Evolutionary conservation across 1,284 basidiomycete genomes (phyloP).

Genomic region (Cystobasidiaceae sp.): DNA sequence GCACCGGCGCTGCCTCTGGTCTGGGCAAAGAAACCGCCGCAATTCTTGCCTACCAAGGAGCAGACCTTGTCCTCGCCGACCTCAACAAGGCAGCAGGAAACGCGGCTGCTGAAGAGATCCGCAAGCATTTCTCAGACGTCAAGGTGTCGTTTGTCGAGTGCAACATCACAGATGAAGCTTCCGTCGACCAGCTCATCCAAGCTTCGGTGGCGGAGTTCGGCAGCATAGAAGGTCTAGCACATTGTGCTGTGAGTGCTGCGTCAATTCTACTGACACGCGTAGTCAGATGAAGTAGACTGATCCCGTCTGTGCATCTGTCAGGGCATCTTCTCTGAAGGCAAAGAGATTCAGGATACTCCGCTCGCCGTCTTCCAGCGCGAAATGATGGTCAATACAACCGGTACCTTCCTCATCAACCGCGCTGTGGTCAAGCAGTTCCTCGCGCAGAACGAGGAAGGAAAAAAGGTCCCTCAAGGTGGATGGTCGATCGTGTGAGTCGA

Average conservation of each 20-base stretch:
- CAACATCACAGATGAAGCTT: slow-evolving; percentile 21
- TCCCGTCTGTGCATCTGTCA: neutral
- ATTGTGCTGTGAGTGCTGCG: slow-evolving; percentile 13
- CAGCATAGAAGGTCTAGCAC: slow-evolving; percentile 22
- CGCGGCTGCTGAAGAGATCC: slow-evolving; percentile 3
- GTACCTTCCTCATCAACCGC: slow-evolving; percentile 30
- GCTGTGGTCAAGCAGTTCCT: slow-evolving; percentile 14
- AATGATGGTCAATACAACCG: slow-evolving; percentile 28
- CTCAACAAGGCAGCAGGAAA: slow-evolving; percentile 17
- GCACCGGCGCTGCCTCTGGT: slow-evolving; percentile 28
- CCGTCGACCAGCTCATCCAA: slow-evolving; percentile 12
- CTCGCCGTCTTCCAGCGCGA: slow-evolving; percentile 22
- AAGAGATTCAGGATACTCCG: slow-evolving; percentile 18
- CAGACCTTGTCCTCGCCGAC: slow-evolving; percentile 17
- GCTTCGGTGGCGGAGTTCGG: neutral
- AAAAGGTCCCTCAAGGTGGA: slow-evolving; percentile 19
- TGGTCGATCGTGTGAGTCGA: slow-evolving; percentile 28
- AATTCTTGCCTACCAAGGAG: slow-evolving; percentile 28
- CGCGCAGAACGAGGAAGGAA: slow-evolving; percentile 17
- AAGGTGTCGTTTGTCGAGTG: slow-evolving; percentile 3
- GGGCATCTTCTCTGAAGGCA: slow-evolving; percentile 30
- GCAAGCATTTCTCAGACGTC: neutral
- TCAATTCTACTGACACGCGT: neutral
- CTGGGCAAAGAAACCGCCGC: slow-evolving; percentile 22
- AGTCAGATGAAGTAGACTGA: too few species aligned